Conservation (phyloP, 441 rosid species). For the Erodium texanum region DNA sequence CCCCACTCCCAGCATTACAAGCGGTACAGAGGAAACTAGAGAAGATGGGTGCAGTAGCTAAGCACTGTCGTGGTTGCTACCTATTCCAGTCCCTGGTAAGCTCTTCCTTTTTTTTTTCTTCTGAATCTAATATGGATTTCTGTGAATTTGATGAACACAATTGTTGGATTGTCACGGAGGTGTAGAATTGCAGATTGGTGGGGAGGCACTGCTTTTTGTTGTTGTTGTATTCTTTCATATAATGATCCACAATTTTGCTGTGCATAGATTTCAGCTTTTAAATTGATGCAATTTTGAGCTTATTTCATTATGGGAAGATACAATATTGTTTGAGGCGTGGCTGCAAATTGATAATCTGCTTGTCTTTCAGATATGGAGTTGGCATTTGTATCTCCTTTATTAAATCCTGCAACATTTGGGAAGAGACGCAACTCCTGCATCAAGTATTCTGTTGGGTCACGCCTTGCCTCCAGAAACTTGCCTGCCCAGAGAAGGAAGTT, state of each 20-base stretch:
- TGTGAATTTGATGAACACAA: not conserved
- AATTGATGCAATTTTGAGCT: not conserved
- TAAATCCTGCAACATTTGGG: constrained; percentile 24
- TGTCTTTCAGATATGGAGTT: constrained; percentile 36
- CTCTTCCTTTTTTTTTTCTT: not conserved
- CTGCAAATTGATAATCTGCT: not conserved
- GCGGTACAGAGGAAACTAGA: no score
- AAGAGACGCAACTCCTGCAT: constrained; percentile 20
- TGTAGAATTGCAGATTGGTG: not conserved
- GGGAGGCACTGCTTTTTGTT: not conserved
- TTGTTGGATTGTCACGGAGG: not conserved
- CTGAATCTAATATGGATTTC: not conserved
- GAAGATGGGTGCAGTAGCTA: no score
- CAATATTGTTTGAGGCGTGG: not conserved
- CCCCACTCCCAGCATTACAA: no score
- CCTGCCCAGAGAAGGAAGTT: constrained; percentile 21
- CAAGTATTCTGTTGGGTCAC: constrained; percentile 21
- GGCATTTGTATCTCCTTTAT: constrained; percentile 31
- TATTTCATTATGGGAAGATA: not conserved
- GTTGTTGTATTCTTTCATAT: not conserved
- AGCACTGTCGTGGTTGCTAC: not conserved
- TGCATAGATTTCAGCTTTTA: not conserved
- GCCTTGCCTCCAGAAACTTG: constrained; percentile 20
- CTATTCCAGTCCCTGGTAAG: not conserved
- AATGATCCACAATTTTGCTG: not conserved